Base-by-base conservation (phyloP, 2,329 filamentous ascomycete genomes). In the Onygenales sp. region DNA sequence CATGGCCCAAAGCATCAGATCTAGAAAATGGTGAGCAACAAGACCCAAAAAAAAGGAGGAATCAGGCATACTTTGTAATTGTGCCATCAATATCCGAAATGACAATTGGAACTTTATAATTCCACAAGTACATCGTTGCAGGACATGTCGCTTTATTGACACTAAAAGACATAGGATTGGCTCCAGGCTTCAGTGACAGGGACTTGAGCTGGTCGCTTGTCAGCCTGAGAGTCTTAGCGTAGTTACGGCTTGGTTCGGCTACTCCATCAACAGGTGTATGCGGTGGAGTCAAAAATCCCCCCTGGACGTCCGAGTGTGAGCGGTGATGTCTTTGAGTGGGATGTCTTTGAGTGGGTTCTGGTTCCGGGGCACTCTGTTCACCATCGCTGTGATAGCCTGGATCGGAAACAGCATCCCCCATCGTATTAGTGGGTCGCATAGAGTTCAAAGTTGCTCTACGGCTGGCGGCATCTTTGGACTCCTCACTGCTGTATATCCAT, bases 401-500 rank as follows among this genome's bases (percentile, higher is more conserved):
- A 63, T 98, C 93, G 0, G 91, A 96, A 6, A 85, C 79, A 34
- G 89, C 88, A 70, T 97, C 91, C n/a, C 83, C 81, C 14, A 81
- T 80, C 39, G 83, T 75, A n/a, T 71, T 73, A 10, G 71, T 68
- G 2, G 77, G 71, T 49, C 77, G 74, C 58, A 84, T 70, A 3
- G 74, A 72, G 31, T 74, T 74, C 55, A 83, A 66, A 1, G 74
- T 71, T 2, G 77, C 75, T 61, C 78, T 77, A 39, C 86, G 84
- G 74, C 85, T 85, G 34, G 92, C 92, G 6, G 87, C 86, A 62
- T 93, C 86, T 65, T 96, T 97, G 27, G 93, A 90, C 65, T 95
- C 91, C 68, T 97, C 91, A 62, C 91, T 97, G 71, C 90, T 93
- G 73, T 98, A 98, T 60, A 98, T 97, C 92, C 93, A 97, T n/a